Evolutionary conservation across 148 eudicot species (phyloP).

Genomic region (Rhododendron molle): DNA sequence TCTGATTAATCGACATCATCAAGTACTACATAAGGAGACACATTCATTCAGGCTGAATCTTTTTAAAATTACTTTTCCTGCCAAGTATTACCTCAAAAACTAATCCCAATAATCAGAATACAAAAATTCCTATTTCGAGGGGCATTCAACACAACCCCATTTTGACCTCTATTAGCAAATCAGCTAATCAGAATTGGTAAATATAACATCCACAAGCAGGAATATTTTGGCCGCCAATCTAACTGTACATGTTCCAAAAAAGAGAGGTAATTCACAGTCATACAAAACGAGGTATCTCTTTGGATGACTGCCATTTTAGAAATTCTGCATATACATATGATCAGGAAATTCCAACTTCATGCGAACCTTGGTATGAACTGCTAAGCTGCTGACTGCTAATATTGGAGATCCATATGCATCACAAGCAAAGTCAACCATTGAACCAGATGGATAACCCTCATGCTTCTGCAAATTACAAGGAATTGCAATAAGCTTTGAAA

Average conservation of each 20-base stretch:
- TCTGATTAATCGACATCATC: not conserved
- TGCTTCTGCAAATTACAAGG: slow-evolving; percentile 49
- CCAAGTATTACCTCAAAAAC: slow-evolving; percentile 7
- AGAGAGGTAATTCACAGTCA: not conserved
- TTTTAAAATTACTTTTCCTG: not conserved
- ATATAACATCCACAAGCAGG: not conserved
- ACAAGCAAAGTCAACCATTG: slow-evolving; percentile 94
- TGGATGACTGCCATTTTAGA: not conserved
- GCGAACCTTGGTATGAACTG: slow-evolving; percentile 85
- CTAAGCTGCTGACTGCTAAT: slow-evolving; percentile 89
- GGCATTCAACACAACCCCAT: not conserved
- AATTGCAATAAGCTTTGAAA: not conserved
- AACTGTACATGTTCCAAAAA: not conserved
- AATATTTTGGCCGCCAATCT: not conserved
- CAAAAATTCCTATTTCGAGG: not conserved
- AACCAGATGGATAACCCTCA: slow-evolving; percentile 88
- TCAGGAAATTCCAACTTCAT: not conserved
- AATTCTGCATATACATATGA: not conserved
- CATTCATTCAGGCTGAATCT: not conserved
- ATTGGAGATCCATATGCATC: slow-evolving; percentile 86
- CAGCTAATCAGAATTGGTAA: not conserved
- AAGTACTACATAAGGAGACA: not conserved
- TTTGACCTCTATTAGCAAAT: not conserved
- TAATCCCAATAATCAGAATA: not conserved
- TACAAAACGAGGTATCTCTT: not conserved